These are phyloP conservation scores for Arabis alpina DNA, from an alignment of 345 rosid species.

Conservation along the genomic window DNA sequence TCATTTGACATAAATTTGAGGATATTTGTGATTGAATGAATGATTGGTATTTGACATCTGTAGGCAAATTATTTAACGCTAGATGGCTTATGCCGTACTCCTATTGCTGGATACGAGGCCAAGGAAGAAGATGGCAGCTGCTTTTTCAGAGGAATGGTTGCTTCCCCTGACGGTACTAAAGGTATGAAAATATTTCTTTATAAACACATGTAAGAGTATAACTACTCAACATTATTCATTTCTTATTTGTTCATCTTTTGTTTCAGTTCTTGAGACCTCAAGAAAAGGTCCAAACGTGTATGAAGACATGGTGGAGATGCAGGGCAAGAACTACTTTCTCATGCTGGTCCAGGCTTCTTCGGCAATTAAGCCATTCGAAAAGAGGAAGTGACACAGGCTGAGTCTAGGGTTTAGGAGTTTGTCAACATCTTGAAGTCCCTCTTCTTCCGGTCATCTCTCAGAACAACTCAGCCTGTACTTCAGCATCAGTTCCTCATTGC, in stretches of 20 bases:
- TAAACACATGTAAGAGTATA: constrained; percentile 29
- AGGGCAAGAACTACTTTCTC: no score
- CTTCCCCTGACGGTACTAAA: constrained; percentile 56
- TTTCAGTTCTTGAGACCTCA: no score
- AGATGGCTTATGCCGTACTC: constrained; percentile 50
- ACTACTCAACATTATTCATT: constrained; percentile 66
- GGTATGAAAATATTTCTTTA: no score
- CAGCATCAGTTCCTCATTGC: constrained; percentile 50
- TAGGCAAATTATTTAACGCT: constrained; percentile 48
- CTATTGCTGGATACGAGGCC: constrained; percentile 91
- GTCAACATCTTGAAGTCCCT: no score
- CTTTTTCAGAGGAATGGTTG: no score
- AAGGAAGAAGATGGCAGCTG: no score
- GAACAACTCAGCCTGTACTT: no score
- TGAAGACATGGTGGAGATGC: constrained; percentile 66
- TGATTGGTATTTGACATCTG: constrained; percentile 15
- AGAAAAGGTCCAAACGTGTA: constrained; percentile 16
- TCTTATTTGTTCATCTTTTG: no score
- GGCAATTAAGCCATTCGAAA: constrained; percentile 19
- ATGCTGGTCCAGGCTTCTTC: constrained; percentile 48
- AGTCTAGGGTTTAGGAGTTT: no score
- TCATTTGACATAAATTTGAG: no score
- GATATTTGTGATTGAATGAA: background rate
- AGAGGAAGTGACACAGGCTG: no score
- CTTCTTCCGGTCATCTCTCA: no score